phyloP scores from a whole-genome alignment of 371 early-diverging fungal genomes.

The Lichtheimia corymbifera region DNA sequence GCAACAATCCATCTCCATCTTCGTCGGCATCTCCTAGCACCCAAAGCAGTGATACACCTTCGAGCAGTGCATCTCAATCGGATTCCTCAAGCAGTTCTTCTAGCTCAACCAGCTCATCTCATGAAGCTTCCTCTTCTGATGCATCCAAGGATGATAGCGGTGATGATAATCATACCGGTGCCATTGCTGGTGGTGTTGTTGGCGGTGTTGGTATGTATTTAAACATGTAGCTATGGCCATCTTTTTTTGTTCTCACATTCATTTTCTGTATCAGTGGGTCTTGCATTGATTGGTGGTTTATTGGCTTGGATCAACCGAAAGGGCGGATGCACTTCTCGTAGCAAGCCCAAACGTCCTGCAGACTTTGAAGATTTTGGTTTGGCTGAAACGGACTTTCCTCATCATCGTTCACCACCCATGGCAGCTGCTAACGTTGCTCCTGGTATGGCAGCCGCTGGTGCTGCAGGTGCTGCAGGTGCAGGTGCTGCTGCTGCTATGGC shows the following conservation, averaged over 20 bases:
- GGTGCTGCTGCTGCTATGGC: conserved; percentile 15
- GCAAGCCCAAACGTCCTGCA: conserved; percentile 24
- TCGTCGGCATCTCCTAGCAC: too few relatives aligned
- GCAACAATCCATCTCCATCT: too few relatives aligned
- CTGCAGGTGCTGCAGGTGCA: conserved; percentile 7
- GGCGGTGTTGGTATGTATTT: conserved; percentile 40
- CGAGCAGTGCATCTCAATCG: too few relatives aligned
- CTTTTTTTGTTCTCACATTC: background rate
- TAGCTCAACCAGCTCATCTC: too few relatives aligned
- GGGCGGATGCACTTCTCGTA: conserved; percentile 22
- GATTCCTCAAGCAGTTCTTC: too few relatives aligned
- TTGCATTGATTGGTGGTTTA: conserved; percentile 46
- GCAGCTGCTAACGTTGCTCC: conserved; percentile 13
- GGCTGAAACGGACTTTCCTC: conserved; percentile 43
- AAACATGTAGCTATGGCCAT: background rate
- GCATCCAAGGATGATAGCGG: background rate
- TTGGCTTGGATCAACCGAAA: conserved; percentile 30
- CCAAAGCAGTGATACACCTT: too few relatives aligned
- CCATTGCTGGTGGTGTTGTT: conserved; percentile 41
- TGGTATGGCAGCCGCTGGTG: conserved; percentile 10
- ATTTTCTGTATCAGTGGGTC: conserved; percentile 26
- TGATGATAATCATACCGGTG: conserved; percentile 22
- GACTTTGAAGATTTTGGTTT: conserved; percentile 51
- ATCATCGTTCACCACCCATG: conserved; percentile 32
- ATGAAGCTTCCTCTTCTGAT: too few relatives aligned